Percentiles rank a stretch among this genome's conserved stretches.
phyloP scores from a whole-genome alignment of 2,329 filamentous ascomycete genomes.

The Neopestalotiopsis clavispora region DNA sequence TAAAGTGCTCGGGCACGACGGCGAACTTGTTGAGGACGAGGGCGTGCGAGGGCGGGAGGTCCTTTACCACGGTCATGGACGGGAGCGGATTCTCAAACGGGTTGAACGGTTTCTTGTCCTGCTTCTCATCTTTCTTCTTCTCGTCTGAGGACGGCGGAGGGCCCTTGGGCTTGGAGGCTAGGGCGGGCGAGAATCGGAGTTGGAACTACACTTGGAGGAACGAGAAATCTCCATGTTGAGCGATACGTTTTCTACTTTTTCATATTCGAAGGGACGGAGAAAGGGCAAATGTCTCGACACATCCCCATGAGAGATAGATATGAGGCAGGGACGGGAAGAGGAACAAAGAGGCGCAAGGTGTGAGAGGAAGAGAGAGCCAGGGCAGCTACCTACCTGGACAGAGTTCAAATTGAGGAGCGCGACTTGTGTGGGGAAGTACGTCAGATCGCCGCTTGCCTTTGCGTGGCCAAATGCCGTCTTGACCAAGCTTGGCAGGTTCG shows the following conservation, averaged over 20 bases:
- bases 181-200: conserved; percentile 70
- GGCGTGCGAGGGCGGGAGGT: conserved; percentile 60
- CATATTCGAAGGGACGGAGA: neutral
- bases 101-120: conserved; percentile 54
- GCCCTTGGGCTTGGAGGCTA: conserved; percentile 69
- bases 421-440: conserved; percentile 60
- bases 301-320: neutral
- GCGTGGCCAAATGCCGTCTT: conserved; percentile 54
- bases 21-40: conserved; percentile 80
- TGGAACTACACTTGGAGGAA: conserved; percentile 62
- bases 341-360: neutral
- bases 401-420: conserved; percentile 49
- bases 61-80: conserved; percentile 56
- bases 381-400: conserved; percentile 45
- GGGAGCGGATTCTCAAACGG: conserved; percentile 67
- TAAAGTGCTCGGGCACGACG: conserved; percentile 72
- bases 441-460: conserved; percentile 51
- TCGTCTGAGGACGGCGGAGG: conserved; percentile 38
- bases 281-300: neutral
- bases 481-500: conserved; percentile 57
- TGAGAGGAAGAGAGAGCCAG: neutral
- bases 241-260: neutral
- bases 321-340: neutral
- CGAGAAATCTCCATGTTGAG: too few relatives aligned
- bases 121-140: conserved; percentile 20